These are phyloP conservation scores for Reticulascus tulasneorum DNA, from an alignment of 2,329 filamentous ascomycete genomes.

Conservation along the genomic window DNA sequence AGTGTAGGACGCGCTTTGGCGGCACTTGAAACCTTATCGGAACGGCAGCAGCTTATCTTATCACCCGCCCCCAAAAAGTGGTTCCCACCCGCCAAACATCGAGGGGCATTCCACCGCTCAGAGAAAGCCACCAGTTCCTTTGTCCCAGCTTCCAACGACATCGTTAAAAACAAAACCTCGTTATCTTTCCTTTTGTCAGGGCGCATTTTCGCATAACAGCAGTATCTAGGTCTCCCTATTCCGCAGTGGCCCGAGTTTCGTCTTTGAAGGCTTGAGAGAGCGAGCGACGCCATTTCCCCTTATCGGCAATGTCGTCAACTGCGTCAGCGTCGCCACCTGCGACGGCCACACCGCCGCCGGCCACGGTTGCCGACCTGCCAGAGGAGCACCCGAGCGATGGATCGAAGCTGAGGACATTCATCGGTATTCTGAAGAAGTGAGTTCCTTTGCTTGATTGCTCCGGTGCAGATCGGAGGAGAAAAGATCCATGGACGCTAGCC, in stretches of 20 bases:
- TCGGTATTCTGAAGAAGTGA: conserved; percentile 85
- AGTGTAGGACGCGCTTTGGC: conserved; percentile 4
- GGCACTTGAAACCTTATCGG: conserved; percentile 5
- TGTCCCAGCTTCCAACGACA: too few species aligned
- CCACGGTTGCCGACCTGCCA: conserved; percentile 24
- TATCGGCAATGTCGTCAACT: too few species aligned
- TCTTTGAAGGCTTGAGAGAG: too few species aligned
- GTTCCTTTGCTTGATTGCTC: conserved; percentile 22
- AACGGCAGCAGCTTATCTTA: not conserved
- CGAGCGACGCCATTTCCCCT: too few species aligned
- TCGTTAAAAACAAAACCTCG: too few species aligned
- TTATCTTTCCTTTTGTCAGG: too few species aligned
- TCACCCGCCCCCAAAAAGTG: not conserved
- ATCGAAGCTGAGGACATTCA: conserved; percentile 84
- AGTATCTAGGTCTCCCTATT: too few species aligned
- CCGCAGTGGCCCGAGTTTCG: too few species aligned
- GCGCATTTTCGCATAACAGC: too few species aligned
- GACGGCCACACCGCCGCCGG: conserved; percentile 25
- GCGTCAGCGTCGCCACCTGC: too few species aligned
- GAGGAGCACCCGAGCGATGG: conserved; percentile 65
- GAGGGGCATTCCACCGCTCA: not conserved
- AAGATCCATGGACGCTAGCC: not conserved
- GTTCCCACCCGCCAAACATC: conserved; percentile 1
- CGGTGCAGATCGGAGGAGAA: conserved; percentile 1
- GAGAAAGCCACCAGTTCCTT: too few species aligned